phyloP scores from a whole-genome alignment of 2,329 filamentous ascomycete genomes.

The Endothia cerciana region DNA sequence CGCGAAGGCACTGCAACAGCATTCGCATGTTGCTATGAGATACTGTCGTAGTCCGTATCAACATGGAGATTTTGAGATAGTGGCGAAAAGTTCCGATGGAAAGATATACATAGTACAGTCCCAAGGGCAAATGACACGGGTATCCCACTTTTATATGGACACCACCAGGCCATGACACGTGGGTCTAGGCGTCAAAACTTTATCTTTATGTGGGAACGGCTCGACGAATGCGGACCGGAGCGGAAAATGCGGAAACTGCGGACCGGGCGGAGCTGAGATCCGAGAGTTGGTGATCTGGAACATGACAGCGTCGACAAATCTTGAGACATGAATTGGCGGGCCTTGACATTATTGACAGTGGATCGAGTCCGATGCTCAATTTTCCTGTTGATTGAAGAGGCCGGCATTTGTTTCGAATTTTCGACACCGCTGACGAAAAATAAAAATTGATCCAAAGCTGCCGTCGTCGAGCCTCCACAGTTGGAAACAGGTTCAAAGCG shows the following conservation, averaged over 20 bases:
- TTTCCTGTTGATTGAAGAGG: not conserved
- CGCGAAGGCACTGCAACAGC: no score
- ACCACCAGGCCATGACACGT: not conserved
- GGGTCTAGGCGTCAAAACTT: constrained; percentile 2
- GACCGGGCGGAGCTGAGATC: not conserved
- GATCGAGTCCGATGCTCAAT: not conserved
- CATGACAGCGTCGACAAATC: not conserved
- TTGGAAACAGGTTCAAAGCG: not conserved
- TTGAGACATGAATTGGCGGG: not conserved
- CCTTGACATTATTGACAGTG: not conserved
- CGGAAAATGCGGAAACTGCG: not conserved
- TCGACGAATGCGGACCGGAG: not conserved
- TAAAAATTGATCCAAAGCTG: not conserved
- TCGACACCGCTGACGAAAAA: not conserved
- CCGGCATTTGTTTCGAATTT: not conserved
- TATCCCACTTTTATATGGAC: not conserved
- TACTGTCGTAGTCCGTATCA: not conserved
- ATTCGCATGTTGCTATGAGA: not conserved
- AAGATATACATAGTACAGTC: not conserved
- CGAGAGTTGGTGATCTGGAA: not conserved
- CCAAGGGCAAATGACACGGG: not conserved
- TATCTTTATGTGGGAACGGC: not conserved
- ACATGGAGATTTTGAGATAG: not conserved
- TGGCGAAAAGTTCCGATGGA: not conserved
- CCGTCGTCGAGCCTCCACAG: not conserved